A percentile compares a stretch with the other conserved stretches of the same genome.
phyloP scores from a whole-genome alignment of 208 protist genomes.

The Leishmania guyanensis region DNA sequence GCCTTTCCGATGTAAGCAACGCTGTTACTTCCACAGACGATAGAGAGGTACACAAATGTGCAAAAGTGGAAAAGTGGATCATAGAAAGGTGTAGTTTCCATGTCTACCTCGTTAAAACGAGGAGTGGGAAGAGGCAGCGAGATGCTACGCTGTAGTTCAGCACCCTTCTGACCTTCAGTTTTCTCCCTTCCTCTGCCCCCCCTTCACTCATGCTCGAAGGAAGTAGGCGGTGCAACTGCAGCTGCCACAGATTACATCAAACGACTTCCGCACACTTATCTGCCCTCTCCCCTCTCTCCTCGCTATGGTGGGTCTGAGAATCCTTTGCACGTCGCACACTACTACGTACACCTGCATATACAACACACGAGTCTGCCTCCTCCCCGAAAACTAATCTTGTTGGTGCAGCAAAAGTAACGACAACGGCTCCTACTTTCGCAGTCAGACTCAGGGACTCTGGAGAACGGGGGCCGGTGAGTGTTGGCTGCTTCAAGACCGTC shows the following conservation, averaged over 20 bases:
- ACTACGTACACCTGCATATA: not conserved
- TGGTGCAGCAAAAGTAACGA: slow-evolving; percentile 1
- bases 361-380: not conserved
- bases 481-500: not conserved
- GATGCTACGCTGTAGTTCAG: not conserved
- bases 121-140: not conserved
- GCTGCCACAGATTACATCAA: not conserved
- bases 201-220: not conserved
- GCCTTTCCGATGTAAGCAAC: slow-evolving; percentile 31
- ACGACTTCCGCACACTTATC: not conserved
- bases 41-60: not conserved
- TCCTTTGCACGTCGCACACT: not conserved
- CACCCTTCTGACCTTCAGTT: not conserved
- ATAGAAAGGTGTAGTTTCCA: not conserved
- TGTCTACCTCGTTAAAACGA: not conserved
- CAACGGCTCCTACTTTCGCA: not conserved
- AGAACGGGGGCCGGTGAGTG: not conserved
- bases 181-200: not conserved
- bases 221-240: not conserved
- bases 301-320: not conserved
- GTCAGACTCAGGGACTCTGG: slow-evolving; percentile 1
- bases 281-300: not conserved
- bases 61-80: not conserved
- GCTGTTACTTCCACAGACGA: not conserved
- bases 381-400: not conserved